These are phyloP conservation scores for Wickerhamomyces sp. DNA, from an alignment of 1,139 yeast genomes.

Conservation along the genomic window DNA sequence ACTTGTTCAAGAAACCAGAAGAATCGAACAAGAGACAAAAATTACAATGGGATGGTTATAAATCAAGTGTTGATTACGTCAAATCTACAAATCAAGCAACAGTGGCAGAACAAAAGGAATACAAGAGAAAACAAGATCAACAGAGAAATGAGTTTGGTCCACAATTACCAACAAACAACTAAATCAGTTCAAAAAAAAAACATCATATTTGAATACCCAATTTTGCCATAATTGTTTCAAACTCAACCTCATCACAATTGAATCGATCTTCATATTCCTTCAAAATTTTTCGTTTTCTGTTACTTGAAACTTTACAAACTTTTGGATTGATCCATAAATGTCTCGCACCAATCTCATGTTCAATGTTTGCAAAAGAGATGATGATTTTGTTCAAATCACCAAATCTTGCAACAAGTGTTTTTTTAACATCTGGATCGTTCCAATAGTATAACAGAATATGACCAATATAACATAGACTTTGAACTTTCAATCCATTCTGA, in stretches of 20 bases:
- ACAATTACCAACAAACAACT: not conserved
- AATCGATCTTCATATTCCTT: not conserved
- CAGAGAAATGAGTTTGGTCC: constrained; percentile 7
- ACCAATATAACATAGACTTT: constrained; percentile 7
- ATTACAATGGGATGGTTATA: constrained; percentile 30
- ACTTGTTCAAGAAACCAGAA: constrained; percentile 38
- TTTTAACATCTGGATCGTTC: constrained; percentile 2
- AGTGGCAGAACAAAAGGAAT: constrained; percentile 16
- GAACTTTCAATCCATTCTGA: constrained; percentile 1
- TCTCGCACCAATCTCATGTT: constrained; percentile 4
- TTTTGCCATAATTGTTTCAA: not conserved
- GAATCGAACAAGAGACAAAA: constrained; percentile 22
- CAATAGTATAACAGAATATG: constrained; percentile 9
- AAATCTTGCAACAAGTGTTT: constrained; percentile 3
- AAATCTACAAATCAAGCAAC: constrained; percentile 9
- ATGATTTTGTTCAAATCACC: constrained; percentile 6
- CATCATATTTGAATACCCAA: not conserved
- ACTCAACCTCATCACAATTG: not conserved
- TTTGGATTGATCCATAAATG: constrained; percentile 3
- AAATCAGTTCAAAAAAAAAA: not conserved
- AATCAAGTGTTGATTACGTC: constrained; percentile 19
- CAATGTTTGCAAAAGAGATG: not conserved
- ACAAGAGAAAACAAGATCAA: constrained; percentile 13
- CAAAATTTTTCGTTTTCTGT: not conserved
- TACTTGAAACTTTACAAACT: not conserved